These are phyloP conservation scores for Cystobasidium tubakii DNA, from an alignment of 768 basidiomycete genomes.

Conservation along the genomic window DNA sequence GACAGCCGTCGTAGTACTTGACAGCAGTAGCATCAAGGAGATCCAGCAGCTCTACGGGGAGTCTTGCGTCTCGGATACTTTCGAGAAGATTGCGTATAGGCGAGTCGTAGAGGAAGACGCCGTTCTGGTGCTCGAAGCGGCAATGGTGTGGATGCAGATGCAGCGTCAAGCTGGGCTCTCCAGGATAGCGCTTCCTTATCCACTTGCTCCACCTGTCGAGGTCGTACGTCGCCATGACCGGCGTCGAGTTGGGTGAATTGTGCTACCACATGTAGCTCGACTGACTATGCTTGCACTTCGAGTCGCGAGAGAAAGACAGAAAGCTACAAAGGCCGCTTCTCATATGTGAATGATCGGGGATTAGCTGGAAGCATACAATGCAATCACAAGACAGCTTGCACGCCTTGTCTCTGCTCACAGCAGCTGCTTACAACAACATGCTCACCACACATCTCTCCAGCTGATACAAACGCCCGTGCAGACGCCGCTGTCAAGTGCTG, in stretches of 20 bases:
- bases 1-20: constrained; percentile 47
- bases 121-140: constrained; percentile 50
- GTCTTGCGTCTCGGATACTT: constrained; percentile 50
- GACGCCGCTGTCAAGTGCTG: too few relatives aligned
- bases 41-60: constrained; percentile 50
- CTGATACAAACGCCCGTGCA: too few relatives aligned
- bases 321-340: too few relatives aligned
- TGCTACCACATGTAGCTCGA: background rate
- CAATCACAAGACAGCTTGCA: too few relatives aligned
- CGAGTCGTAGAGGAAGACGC: constrained; percentile 24
- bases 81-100: constrained; percentile 50
- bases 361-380: too few relatives aligned
- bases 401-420: background rate
- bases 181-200: background rate
- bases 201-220: constrained; percentile 12
- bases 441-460: background rate
- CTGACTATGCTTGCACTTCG: background rate
- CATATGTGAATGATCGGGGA: too few relatives aligned
- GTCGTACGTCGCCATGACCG: constrained; percentile 6
- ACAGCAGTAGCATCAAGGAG: constrained; percentile 47
- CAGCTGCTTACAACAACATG: background rate
- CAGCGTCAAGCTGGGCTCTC: constrained; percentile 38
- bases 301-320: background rate
- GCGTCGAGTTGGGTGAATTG: background rate
- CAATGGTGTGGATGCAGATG: constrained; percentile 51